phyloP scores from a whole-genome alignment of 202 grass and related monocot genomes.

The Elaeis oleifera region DNA sequence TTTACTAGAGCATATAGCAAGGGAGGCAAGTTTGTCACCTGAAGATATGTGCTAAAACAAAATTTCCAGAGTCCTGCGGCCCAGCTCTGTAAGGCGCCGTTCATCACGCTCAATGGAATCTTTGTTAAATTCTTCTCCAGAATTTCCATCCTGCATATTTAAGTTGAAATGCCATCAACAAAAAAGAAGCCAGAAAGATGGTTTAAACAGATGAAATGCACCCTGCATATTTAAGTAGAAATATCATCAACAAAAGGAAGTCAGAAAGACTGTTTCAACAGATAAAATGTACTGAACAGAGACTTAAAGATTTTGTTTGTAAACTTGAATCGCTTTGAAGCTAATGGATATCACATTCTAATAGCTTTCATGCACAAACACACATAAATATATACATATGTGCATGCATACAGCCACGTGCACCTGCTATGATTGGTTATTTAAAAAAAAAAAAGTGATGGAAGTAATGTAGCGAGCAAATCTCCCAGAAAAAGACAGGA shows the following conservation, averaged over 20 bases:
- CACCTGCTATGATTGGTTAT: too few relatives aligned
- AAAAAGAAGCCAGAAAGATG: neutral
- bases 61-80: constrained; percentile 72
- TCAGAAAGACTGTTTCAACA: too few relatives aligned
- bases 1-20: neutral
- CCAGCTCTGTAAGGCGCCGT: constrained; percentile 68
- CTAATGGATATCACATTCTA: too few relatives aligned
- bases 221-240: constrained; percentile 26
- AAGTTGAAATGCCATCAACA: neutral
- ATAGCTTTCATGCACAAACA: too few relatives aligned
- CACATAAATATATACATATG: too few relatives aligned
- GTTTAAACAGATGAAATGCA: constrained; percentile 9
- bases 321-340: too few relatives aligned
- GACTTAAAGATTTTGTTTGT: too few relatives aligned
- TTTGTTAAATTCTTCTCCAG: constrained; percentile 65
- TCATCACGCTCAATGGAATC: constrained; percentile 73
- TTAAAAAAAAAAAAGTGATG: too few relatives aligned
- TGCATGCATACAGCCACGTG: too few relatives aligned
- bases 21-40: constrained; percentile 33
- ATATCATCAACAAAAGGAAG: neutral
- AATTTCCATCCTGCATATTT: constrained; percentile 45
- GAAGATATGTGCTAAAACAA: constrained; percentile 80
- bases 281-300: too few relatives aligned
- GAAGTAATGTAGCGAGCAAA: too few relatives aligned
- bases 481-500: too few relatives aligned